Conservation (phyloP, 371 early-diverging fungal genomes). For the Apophysomyces variabilis region DNA sequence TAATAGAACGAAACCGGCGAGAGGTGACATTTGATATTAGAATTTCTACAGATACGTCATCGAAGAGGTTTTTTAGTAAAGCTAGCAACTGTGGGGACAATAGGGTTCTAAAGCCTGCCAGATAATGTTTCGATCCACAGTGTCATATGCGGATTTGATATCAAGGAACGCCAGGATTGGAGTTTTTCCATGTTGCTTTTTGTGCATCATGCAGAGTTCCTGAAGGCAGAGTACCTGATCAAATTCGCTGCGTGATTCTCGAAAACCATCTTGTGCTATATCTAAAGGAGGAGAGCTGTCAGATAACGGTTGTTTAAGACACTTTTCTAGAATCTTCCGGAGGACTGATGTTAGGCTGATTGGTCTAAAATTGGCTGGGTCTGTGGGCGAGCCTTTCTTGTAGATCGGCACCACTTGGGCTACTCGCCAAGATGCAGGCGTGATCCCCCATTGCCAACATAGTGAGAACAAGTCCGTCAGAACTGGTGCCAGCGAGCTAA, state of each 20-base stretch:
- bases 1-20: constrained; percentile 11
- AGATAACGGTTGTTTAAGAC: background rate
- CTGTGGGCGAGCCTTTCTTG: constrained; percentile 15
- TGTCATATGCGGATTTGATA: constrained; percentile 30
- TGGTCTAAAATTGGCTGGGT: constrained; percentile 28
- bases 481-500: background rate
- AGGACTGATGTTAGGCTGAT: constrained; percentile 25
- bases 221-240: constrained; percentile 37
- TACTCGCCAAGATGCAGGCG: constrained; percentile 12
- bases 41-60: constrained; percentile 17
- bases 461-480: constrained; percentile 15
- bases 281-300: constrained; percentile 15
- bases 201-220: constrained; percentile 13
- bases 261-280: constrained; percentile 41
- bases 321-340: constrained; percentile 22
- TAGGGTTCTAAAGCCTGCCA: constrained; percentile 12
- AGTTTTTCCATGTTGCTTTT: background rate
- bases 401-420: constrained; percentile 20
- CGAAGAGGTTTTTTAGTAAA: constrained; percentile 21
- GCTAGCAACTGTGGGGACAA: background rate
- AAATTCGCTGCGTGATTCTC: constrained; percentile 24
- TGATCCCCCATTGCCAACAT: constrained; percentile 16
- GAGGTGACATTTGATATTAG: constrained; percentile 13
- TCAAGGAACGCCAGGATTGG: constrained; percentile 30
- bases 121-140: constrained; percentile 19